Base-by-base conservation (phyloP, 306 rosid genomes). In the Fragaria iinumae region DNA sequence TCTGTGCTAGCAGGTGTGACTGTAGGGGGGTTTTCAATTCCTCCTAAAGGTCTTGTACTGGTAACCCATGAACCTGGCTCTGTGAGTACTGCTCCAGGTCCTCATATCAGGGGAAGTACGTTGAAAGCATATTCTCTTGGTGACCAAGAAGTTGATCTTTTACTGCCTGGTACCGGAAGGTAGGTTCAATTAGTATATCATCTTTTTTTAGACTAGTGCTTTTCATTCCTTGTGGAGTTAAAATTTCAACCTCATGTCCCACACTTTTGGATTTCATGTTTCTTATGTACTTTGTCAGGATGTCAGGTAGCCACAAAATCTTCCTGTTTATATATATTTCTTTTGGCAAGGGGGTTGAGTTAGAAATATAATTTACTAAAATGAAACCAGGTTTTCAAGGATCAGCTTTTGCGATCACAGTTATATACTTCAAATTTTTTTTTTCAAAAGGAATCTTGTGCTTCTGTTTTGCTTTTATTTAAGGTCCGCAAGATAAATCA, bases 81-180 rank as follows among this genome's bases (percentile, higher is more conserved):
- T 78, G 92, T 86, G 72, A 89, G 82, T 80, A 81, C 90, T 1
- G 77, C 90, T 18, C 97, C 97, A 25, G 99, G 99, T 86, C 91
- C 99, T 67, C 99, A 95, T 88, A 89, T 91, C 75, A 84, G 99
- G 87, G 99, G 99, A 75, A 83, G 79, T 56, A 82, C 90, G 5
- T 84, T 95, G 83, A 92, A 91, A 80, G 93, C 97, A 63, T 90
- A 69, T 85, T 90, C 99, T 74, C 84, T 92, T 10, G 99, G 99
- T 66, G 95, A 92, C 85, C 87, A 81, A 81, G 97, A 92, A 87
- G 99, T 81, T 50, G 97, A 95, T 88, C 91, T 95, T 67, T 84
- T 92, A 52, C 89, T 95, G 52, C 99, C 97, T 49, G 99, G 97
- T 39, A 95, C 92, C 27, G 99, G 88, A 82, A 95, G 99, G 97